Evolutionary conservation across 116 monocot genomes (phyloP).

Genomic region (Cymodocea nodosa): DNA sequence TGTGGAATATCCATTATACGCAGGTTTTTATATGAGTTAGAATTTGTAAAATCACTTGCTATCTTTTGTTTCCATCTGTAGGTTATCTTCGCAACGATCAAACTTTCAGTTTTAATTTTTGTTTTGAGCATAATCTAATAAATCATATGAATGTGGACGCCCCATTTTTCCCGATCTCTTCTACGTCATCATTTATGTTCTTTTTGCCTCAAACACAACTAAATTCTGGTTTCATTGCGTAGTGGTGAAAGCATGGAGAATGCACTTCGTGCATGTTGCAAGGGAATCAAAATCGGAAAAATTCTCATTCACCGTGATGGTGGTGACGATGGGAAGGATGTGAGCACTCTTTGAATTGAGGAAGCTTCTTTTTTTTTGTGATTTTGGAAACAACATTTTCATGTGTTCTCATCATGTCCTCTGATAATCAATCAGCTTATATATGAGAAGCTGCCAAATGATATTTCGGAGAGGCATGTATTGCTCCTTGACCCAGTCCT

Average conservation of each 20-base stretch:
- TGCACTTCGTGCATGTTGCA: slow-evolving; percentile 92
- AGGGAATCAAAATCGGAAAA: slow-evolving; percentile 99
- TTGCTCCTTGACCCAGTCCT: slow-evolving; percentile 95
- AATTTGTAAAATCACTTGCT: no score
- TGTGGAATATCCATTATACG: slow-evolving; percentile 93
- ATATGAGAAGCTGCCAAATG: slow-evolving; percentile 82
- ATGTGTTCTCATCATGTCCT: neutral
- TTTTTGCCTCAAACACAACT: neutral
- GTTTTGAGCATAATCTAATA: no score
- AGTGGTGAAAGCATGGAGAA: slow-evolving; percentile 99
- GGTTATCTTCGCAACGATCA: no score
- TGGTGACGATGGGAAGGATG: slow-evolving; percentile 90
- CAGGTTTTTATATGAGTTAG: slow-evolving; percentile 35
- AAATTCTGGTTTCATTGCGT: slow-evolving; percentile 1
- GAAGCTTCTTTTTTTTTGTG: neutral
- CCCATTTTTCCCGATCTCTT: neutral
- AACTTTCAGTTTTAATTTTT: no score
- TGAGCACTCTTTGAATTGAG: slow-evolving; percentile 5
- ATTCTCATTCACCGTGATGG: slow-evolving; percentile 94
- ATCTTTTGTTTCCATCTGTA: no score
- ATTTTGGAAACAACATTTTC: neutral
- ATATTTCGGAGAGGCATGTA: slow-evolving; percentile 92
- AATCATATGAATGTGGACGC: no score
- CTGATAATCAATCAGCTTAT: slow-evolving; percentile 61
- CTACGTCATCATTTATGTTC: neutral